Base-by-base conservation (phyloP, 2,329 filamentous ascomycete genomes). In the Colletotrichum eremochloae region DNA sequence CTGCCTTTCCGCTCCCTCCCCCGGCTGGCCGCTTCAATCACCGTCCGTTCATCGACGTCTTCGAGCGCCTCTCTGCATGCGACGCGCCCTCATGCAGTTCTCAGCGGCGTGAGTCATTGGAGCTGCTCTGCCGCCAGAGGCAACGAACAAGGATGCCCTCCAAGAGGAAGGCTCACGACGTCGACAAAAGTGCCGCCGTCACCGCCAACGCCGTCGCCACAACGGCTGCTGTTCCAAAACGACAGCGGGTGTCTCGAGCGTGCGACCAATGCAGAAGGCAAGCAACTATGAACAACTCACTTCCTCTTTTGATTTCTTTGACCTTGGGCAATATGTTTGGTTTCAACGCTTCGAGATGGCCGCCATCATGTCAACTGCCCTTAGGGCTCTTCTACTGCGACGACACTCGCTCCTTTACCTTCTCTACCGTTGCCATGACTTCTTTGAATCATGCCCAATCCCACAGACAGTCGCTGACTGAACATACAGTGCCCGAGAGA, bases 171-270 rank as follows among this genome's bases (percentile, higher is more conserved):
- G 62, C 72, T 42, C 77, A 76, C 78, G 81, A 78, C 71, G 67
- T 68, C 64, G 64, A 73, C 61, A 71, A 67, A 74, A 76, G 72
- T 60, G 71, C 75, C 74, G 71, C 75, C 74, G 72, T 75, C 48
- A 9, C 20, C 44, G 44, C 20, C 18, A 18, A 46, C 18, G n/a
- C 44, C 44, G 1, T 11, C 20, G 20, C 20, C 44, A 6, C 18
- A 5, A 66, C 78, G 55, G 67, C 75, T 24, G 68, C 77, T 60
- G 73, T 76, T 40, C 75, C 78, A 36, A 92, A 92, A 80, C 86
- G 90, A 52, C 90, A 91, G 76, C 85, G 91, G 71, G 91, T 93
- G 9, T 92, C 91, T 38, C 85, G 91, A 73, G 91, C 91, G 44
- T 93, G 91, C 80, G 91, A 93, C 76, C 90, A 90, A 75, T 93